Conservation (phyloP, 805 yeast species). For the Wickerhamiella alocasiicola region DNA sequence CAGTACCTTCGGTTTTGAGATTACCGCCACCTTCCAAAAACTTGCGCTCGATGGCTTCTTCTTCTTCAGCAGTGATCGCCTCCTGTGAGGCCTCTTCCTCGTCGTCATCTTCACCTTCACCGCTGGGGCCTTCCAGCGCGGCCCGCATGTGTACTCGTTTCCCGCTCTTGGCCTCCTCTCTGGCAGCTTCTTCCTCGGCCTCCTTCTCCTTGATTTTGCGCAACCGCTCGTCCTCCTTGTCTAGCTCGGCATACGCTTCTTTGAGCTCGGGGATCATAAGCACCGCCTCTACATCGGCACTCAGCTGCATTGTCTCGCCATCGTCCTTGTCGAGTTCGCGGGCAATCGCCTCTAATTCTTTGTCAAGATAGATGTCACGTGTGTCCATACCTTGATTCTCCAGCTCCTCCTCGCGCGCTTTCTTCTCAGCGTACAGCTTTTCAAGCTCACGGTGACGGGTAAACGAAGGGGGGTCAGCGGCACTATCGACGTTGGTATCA, state of each 20-base stretch:
- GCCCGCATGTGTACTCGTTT: neutral
- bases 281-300: slow-evolving; percentile 22
- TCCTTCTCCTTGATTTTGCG: neutral
- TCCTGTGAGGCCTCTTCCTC: neutral
- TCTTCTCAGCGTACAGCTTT: slow-evolving; percentile 18
- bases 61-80: neutral
- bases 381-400: slow-evolving; percentile 19
- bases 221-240: neutral
- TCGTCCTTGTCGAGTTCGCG: slow-evolving; percentile 22
- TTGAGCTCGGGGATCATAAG: slow-evolving; percentile 19
- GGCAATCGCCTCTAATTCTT: slow-evolving; percentile 20
- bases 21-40: slow-evolving; percentile 11
- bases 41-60: neutral
- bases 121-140: neutral
- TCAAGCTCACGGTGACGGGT: slow-evolving; percentile 46
- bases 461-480: slow-evolving; percentile 76
- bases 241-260: slow-evolving; percentile 16
- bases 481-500: slow-evolving; percentile 30
- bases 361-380: slow-evolving; percentile 19
- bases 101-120: slow-evolving; percentile 4
- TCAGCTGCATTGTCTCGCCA: slow-evolving; percentile 22
- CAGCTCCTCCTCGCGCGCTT: slow-evolving; percentile 16
- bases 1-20: slow-evolving; percentile 9
- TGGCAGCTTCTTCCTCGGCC: neutral
- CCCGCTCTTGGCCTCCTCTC: neutral